Evolutionary conservation across 202 grass and related monocot species (phyloP).

Genomic region (Eragrostis tef): DNA sequence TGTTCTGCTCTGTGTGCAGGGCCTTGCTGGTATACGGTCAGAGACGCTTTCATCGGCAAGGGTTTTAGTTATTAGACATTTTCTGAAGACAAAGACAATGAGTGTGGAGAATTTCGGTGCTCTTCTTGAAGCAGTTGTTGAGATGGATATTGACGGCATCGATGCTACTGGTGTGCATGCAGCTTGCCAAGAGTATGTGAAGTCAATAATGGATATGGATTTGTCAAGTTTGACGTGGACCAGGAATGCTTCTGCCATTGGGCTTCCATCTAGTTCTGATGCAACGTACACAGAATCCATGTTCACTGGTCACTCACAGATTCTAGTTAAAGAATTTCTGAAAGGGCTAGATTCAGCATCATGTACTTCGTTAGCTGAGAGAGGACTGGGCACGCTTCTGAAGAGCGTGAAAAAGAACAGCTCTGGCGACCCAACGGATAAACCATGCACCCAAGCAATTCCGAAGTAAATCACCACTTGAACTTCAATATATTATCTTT

Average conservation of each 20-base stretch:
- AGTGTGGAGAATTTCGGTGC: slow-evolving; percentile 54
- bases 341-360: slow-evolving; percentile 52
- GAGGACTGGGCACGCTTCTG: slow-evolving; percentile 49
- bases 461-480: slow-evolving; percentile 31
- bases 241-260: background rate
- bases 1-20: slow-evolving; percentile 52
- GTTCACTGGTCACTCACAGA: slow-evolving; percentile 44
- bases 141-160: slow-evolving; percentile 58
- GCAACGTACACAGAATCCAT: slow-evolving; percentile 28
- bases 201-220: slow-evolving; percentile 48
- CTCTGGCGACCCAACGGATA: slow-evolving; percentile 22
- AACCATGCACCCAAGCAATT: background rate
- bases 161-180: background rate
- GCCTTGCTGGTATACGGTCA: slow-evolving; percentile 55
- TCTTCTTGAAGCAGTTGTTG: slow-evolving; percentile 62
- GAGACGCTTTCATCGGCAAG: slow-evolving; percentile 56
- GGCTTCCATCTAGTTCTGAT: slow-evolving; percentile 12
- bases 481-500: slow-evolving; percentile 26
- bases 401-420: slow-evolving; percentile 42
- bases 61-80: slow-evolving; percentile 62
- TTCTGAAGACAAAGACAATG: slow-evolving; percentile 55
- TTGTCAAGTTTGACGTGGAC: slow-evolving; percentile 27
- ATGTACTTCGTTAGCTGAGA: slow-evolving; percentile 55
- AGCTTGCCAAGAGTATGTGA: slow-evolving; percentile 51
- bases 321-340: slow-evolving; percentile 69